A percentile compares a stretch with the other conserved stretches of the same genome.
These are phyloP conservation scores for Colletotrichum sojae DNA, from an alignment of 2,329 filamentous ascomycete species.

Conservation along the genomic window DNA sequence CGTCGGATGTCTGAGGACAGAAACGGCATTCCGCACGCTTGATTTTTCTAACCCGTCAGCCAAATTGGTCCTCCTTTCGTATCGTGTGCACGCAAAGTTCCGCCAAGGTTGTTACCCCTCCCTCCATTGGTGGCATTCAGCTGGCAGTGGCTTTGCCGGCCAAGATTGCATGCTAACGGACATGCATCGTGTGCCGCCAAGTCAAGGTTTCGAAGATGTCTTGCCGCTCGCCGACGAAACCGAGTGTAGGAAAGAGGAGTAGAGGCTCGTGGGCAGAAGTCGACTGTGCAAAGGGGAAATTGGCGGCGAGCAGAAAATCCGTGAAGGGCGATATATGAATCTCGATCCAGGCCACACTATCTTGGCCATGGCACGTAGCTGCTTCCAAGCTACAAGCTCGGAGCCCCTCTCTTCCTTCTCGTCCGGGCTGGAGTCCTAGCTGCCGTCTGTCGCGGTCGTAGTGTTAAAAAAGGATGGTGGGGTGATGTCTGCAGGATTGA, in stretches of 20 bases:
- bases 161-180: not conserved
- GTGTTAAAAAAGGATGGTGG: slow-evolving; percentile 16
- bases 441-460: slow-evolving; percentile 6
- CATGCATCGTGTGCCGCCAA: not conserved
- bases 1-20: not conserved
- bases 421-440: slow-evolving; percentile 34
- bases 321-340: slow-evolving; percentile 8
- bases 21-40: not conserved
- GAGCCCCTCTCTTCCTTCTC: slow-evolving; percentile 10
- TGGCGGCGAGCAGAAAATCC: not conserved
- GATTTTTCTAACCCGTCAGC: not conserved
- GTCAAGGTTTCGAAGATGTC: not conserved
- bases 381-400: slow-evolving; percentile 9
- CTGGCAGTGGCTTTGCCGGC: not conserved
- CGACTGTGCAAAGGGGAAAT: slow-evolving; percentile 4
- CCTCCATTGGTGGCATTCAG: not conserved
- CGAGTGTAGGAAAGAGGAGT: not conserved
- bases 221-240: not conserved
- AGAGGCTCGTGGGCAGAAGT: not conserved
- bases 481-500: slow-evolving; percentile 41
- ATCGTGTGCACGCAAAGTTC: not conserved
- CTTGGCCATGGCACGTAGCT: not conserved
- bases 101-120: slow-evolving; percentile 25
- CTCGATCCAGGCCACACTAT: slow-evolving; percentile 6
- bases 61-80: not conserved